Evolutionary conservation across 441 rosid species (phyloP).

Genomic region (Mallotus japonicus): DNA sequence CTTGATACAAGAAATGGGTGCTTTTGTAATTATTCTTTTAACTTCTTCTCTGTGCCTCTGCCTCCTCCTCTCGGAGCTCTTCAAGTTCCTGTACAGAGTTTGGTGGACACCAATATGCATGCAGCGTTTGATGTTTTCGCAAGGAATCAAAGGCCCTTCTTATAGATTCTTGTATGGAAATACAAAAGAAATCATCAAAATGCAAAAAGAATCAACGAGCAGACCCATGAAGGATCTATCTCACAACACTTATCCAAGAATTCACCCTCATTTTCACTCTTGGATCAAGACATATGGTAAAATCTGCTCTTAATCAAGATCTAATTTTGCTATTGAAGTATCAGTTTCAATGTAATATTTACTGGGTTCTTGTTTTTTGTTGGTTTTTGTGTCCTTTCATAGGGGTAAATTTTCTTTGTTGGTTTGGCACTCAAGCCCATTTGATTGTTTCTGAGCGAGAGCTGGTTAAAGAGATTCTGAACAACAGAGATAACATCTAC

Average conservation of each 20-base stretch:
- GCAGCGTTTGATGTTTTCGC: conserved; percentile 25
- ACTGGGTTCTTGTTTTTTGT: conserved; percentile 12
- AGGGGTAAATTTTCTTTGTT: conserved; percentile 25
- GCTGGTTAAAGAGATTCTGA: conserved; percentile 29
- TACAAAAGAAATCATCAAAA: conserved; percentile 24
- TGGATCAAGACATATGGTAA: conserved; percentile 36
- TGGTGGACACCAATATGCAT: conserved; percentile 38
- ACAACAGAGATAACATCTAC: conserved; percentile 7
- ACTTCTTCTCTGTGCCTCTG: too few relatives aligned
- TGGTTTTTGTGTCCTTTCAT: too few relatives aligned
- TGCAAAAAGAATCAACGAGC: conserved; percentile 26
- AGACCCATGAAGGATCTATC: conserved; percentile 32
- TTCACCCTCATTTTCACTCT: conserved; percentile 29
- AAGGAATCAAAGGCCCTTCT: conserved; percentile 44
- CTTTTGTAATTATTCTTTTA: too few relatives aligned
- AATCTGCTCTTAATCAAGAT: background rate
- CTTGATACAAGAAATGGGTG: too few relatives aligned
- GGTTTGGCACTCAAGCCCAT: conserved; percentile 32
- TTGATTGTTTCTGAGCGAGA: conserved; percentile 31
- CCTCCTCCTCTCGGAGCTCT: too few relatives aligned
- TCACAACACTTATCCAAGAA: conserved; percentile 29
- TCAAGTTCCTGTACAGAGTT: conserved; percentile 14
- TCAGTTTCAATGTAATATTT: background rate
- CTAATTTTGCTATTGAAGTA: background rate
- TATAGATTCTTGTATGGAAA: conserved; percentile 39